phyloP scores from a whole-genome alignment of 768 basidiomycete genomes.

The Xerocomus brunneocitrinus region DNA sequence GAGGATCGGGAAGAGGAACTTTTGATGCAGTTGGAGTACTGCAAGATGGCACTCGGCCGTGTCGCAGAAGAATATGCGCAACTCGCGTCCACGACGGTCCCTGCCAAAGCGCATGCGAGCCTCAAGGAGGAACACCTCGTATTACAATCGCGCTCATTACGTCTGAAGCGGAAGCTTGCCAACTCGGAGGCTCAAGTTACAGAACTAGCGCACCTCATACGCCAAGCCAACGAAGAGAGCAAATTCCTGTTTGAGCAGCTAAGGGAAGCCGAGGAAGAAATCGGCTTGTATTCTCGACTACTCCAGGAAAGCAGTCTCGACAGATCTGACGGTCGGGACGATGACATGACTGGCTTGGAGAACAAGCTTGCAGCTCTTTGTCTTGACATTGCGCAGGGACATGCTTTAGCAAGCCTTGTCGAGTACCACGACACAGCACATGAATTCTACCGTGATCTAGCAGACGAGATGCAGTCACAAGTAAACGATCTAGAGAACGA shows the following conservation, averaged over 20 bases:
- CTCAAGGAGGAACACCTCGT: constrained; percentile 40
- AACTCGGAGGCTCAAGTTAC: constrained; percentile 64
- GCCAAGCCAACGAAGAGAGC: constrained; percentile 53
- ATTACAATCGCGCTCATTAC: constrained; percentile 41
- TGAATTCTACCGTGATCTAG: constrained; percentile 36
- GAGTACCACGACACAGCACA: constrained; percentile 22
- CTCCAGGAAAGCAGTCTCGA: constrained; percentile 7
- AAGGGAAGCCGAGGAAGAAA: constrained; percentile 16
- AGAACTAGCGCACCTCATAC: constrained; percentile 60
- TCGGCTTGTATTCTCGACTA: constrained; percentile 8
- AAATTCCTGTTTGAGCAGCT: constrained; percentile 32
- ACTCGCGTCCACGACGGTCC: constrained; percentile 44
- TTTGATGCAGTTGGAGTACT: constrained; percentile 47
- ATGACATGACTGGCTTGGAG: constrained; percentile 11
- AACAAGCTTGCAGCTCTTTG: constrained; percentile 12
- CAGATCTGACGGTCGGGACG: background rate
- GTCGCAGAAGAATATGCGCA: constrained; percentile 53
- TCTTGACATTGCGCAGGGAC: constrained; percentile 16
- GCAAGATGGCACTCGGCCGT: constrained; percentile 40
- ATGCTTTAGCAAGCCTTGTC: constrained; percentile 8
- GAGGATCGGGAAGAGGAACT: constrained; percentile 42
- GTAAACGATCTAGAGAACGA: constrained; percentile 7
- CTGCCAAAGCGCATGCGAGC: constrained; percentile 30
- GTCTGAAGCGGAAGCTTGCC: constrained; percentile 64
- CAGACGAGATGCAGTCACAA: constrained; percentile 30